These are phyloP conservation scores for Lolium multiflorum DNA, from an alignment of 176 grass and related monocot genomes.

Conservation along the genomic window DNA sequence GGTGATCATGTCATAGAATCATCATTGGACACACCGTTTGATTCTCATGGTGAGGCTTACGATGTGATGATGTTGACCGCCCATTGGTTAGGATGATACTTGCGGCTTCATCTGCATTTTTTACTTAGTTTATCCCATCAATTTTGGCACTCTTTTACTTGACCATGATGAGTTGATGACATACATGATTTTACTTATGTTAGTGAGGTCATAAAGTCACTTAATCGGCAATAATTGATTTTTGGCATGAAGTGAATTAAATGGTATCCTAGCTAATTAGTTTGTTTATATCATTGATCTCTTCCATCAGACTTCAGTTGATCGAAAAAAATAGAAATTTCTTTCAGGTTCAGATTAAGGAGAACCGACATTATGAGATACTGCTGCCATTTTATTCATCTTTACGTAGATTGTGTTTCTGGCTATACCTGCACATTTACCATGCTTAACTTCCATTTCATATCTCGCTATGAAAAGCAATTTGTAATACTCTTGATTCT, in stretches of 20 bases:
- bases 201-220: too few species aligned
- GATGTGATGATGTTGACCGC: too few species aligned
- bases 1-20: too few species aligned
- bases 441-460: not conserved
- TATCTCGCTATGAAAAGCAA: not conserved
- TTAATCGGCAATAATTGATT: too few species aligned
- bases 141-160: too few species aligned
- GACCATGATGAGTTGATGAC: too few species aligned
- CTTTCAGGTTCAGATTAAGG: not conserved
- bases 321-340: not conserved
- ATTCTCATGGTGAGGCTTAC: too few species aligned
- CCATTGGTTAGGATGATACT: too few species aligned
- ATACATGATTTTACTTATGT: too few species aligned
- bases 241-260: not conserved
- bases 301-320: not conserved
- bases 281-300: not conserved
- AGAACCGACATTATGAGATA: not conserved
- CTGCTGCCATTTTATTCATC: not conserved
- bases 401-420: conserved; percentile 10
- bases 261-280: not conserved
- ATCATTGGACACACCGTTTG: too few species aligned
- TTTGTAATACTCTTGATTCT: not conserved
- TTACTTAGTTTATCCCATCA: too few species aligned
- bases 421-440: not conserved
- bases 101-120: too few species aligned